Conservation (phyloP, 2,329 filamentous ascomycete species). For the Pseudocercospora ulei region DNA sequence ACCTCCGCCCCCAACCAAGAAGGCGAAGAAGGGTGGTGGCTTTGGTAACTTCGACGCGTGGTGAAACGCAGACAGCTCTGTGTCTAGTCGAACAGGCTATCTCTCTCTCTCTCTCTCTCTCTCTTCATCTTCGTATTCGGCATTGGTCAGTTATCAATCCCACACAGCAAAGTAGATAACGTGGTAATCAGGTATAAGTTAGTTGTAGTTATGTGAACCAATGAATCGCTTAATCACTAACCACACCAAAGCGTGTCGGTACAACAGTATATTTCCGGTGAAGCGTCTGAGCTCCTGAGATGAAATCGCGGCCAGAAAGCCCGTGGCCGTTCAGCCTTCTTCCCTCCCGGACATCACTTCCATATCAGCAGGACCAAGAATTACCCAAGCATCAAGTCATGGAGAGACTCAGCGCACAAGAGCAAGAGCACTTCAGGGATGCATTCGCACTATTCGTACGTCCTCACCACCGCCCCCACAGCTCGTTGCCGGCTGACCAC, state of each 20-base stretch:
- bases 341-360: neutral
- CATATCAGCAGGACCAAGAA: neutral
- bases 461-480: neutral
- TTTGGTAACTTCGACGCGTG: conserved; percentile 95
- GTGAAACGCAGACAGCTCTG: conserved; percentile 48
- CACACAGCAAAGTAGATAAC: no score
- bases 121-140: no score
- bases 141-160: no score
- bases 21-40: conserved; percentile 52
- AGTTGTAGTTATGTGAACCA: no score
- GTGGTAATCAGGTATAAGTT: no score
- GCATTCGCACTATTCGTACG: conserved; percentile 17
- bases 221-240: no score
- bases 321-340: conserved; percentile 4
- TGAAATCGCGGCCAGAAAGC: neutral
- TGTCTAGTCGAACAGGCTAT: no score
- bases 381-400: neutral
- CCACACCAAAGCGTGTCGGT: no score
- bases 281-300: no score
- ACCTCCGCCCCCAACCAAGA: conserved; percentile 70
- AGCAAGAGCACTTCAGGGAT: conserved; percentile 14
- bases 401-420: conserved; percentile 15
- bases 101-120: no score
- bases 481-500: conserved; percentile 1
- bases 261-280: no score